These are phyloP conservation scores for Epicoccum nigrum DNA, from an alignment of 2,329 filamentous ascomycete species.

Conservation along the genomic window DNA sequence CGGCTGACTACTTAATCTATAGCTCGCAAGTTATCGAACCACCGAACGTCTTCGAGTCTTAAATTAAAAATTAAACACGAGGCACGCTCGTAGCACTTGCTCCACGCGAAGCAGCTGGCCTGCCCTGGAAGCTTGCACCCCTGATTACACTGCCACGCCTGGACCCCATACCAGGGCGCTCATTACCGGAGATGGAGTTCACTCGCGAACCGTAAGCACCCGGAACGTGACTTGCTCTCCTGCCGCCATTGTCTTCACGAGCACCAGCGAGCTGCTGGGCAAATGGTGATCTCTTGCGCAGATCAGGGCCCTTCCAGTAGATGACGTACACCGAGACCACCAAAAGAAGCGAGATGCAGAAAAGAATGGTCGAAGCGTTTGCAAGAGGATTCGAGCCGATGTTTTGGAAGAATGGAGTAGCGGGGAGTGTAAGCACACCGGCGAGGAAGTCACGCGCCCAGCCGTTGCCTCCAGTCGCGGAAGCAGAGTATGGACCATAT, in stretches of 20 bases:
- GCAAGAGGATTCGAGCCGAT: slow-evolving; percentile 53
- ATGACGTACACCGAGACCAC: slow-evolving; percentile 54
- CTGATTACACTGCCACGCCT: slow-evolving; percentile 41
- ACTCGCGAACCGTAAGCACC: slow-evolving; percentile 40
- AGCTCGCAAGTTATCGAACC: background rate
- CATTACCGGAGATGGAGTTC: slow-evolving; percentile 33
- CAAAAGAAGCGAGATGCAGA: slow-evolving; percentile 56
- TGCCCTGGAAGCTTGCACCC: slow-evolving; percentile 24
- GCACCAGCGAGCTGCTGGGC: slow-evolving; percentile 54
- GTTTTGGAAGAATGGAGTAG: slow-evolving; percentile 63
- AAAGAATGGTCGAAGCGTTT: slow-evolving; percentile 64
- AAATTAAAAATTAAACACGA: background rate
- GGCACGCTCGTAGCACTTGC: slow-evolving; percentile 2
- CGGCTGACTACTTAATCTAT: too few species aligned
- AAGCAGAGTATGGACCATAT: slow-evolving; percentile 76
- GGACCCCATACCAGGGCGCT: slow-evolving; percentile 20
- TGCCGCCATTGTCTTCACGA: slow-evolving; percentile 40
- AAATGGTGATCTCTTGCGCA: slow-evolving; percentile 61
- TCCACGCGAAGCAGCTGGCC: slow-evolving; percentile 14
- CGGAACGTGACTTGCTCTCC: slow-evolving; percentile 40
- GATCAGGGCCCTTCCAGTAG: slow-evolving; percentile 60
- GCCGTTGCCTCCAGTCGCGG: slow-evolving; percentile 78
- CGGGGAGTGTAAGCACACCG: slow-evolving; percentile 72
- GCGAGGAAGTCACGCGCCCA: slow-evolving; percentile 78
- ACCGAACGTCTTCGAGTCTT: background rate